Conservation (phyloP, 2,329 filamentous ascomycete species). For the Colletotrichum sp. region DNA sequence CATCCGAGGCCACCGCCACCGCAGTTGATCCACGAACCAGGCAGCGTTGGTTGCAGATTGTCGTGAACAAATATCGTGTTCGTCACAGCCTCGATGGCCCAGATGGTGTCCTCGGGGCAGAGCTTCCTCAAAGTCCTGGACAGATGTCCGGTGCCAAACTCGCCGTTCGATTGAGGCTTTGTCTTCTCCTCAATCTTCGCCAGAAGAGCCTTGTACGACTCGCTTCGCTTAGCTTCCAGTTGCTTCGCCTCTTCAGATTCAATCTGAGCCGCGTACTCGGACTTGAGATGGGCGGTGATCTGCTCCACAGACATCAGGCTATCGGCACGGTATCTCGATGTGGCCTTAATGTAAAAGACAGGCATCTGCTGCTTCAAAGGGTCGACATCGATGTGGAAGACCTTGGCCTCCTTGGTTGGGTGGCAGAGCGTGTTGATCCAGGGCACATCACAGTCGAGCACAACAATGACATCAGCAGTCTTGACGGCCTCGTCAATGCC, state of each 20-base stretch:
- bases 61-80: constrained; percentile 71
- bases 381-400: constrained; percentile 71
- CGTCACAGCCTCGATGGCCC: constrained; percentile 80
- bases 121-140: constrained; percentile 34
- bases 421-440: constrained; percentile 84
- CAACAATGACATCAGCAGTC: constrained; percentile 82
- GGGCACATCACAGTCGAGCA: constrained; percentile 89
- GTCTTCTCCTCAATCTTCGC: constrained; percentile 62
- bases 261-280: constrained; percentile 46
- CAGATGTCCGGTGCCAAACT: constrained; percentile 43
- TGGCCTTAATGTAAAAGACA: constrained; percentile 72
- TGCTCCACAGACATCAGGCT: constrained; percentile 71
- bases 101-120: constrained; percentile 65
- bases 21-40: constrained; percentile 81
- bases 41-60: constrained; percentile 70
- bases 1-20: constrained; percentile 82
- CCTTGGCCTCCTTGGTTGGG: constrained; percentile 54
- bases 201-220: constrained; percentile 64
- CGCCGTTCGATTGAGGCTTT: constrained; percentile 64
- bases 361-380: constrained; percentile 76
- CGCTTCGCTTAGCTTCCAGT: constrained; percentile 60
- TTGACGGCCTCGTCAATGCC: constrained; percentile 76
- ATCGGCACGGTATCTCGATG: constrained; percentile 71
- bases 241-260: constrained; percentile 35
- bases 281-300: constrained; percentile 66